Evolutionary conservation across 1,284 basidiomycete species (phyloP), one percentile per base, ranked within the genome.

Genomic region (Cutaneotrichosporon cavernicola): DNA sequence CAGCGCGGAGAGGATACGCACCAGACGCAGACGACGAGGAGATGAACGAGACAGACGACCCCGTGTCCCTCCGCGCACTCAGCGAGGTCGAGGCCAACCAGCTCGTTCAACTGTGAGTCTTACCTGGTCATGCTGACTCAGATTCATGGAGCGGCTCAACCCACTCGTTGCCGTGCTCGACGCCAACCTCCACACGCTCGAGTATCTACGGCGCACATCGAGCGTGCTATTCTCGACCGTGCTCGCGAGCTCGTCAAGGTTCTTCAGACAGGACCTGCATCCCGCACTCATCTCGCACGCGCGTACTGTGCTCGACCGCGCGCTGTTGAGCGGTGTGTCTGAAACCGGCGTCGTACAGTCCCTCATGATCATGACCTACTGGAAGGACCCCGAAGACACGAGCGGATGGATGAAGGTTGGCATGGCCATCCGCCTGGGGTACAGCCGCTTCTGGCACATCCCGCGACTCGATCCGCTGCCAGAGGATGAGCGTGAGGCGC

Each of bases 301-400:
- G 9, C 66, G 70, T 13, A 72, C 72, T 0, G 57, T 75, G 18
- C 66, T 74, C 22, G 71, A 72, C 55, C 69, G 75, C 40, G 75
- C 73, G 3, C 56, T 75, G 6, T 64, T 63, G n/a, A 34, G 62
- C 4, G 75, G 75, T 11, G 55, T 57, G 0, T 60, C 68, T 1
- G 69, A 73, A 55, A 72, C 73, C 14, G 71, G 70, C 16, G 62
- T 77, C 31, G 66, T 76, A 14, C 76, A 77, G 62, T 65, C 66
- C 10, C 65, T 76, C 34, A 71, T 75, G 71, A 68, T 77, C 34
- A 61, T 75, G 55, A 73, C 70, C n/a, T 77, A 76, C 65, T 74
- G 72, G 69, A 77, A 77, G 59, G 66, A 65, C 18, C 72, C 74
- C 0, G 69, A 71, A 55, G 73, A 74, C 56, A 72, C 67, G 16